Base-by-base conservation (phyloP, 106 monocot genomes). In the Ottelia alismoides region DNA sequence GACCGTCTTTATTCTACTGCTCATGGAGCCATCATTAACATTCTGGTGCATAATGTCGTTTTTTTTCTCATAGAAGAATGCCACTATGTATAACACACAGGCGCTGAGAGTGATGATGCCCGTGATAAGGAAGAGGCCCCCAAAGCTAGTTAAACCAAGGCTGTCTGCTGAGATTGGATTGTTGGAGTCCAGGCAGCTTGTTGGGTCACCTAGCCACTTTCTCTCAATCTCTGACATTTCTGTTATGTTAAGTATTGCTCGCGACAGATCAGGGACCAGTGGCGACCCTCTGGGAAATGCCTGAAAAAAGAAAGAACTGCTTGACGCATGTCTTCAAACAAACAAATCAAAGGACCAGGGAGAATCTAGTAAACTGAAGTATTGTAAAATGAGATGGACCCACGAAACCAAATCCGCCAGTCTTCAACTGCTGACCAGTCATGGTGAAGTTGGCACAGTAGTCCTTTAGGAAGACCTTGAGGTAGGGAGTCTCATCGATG, bases 391-490 rank as follows among this genome's bases (percentile, higher is more conserved):
- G n/a, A n/a, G n/a, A n/a, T n/a, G n/a, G n/a, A 59, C 74, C 57
- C 20, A 74, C 74, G 28, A 68, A 74, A 30, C 68, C 74, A 51
- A 74, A 74, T 44, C 74, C 68, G 17, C 62, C 62, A 51, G 63
- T 49, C 35, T 74, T 74, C 25, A 28, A 44, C 28, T 45, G 2
- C 17, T 0, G 28, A 1, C 56, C 52, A 0, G 46, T 43, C 74
- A 68, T 68, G 51, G 68, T 68, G 51, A 63, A 58, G 5, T 68
- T 58, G 14, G 18, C 24, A 52, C 68, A 68, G 51, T 74, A 54
- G 20, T 57, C 28, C 26, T 62, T 51, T n/a, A 74, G 74, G 30
- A 74, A 68, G 20, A 74, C 19, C 22, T 35, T 68, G 57, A 74
- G 55, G 31, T 74, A 74, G 17, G 74, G 74, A 19, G 58, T 57